Conservation (phyloP, 371 early-diverging fungal species). For the Funneliformis caledonium region DNA sequence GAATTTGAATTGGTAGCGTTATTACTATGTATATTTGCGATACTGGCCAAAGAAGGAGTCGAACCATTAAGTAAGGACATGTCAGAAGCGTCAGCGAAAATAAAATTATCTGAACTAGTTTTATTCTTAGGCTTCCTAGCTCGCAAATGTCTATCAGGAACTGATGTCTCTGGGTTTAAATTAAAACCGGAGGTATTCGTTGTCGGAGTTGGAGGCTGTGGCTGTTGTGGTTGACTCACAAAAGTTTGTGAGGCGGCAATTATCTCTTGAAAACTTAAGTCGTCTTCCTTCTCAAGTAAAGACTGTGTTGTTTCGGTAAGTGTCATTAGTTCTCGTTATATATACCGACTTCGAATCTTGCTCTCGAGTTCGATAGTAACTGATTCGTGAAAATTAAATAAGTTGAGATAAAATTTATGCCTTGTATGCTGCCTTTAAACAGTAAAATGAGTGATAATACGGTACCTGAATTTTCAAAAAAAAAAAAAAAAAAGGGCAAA, state of each 20-base stretch:
- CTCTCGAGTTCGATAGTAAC: background rate
- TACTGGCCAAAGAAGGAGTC: conserved; percentile 24
- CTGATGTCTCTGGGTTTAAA: conserved; percentile 1
- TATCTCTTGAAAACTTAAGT: conserved; percentile 14
- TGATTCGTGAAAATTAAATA: background rate
- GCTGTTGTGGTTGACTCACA: conserved; percentile 1
- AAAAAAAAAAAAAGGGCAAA: no score
- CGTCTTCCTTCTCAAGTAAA: conserved; percentile 7
- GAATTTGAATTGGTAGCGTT: background rate
- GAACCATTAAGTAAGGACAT: conserved; percentile 25
- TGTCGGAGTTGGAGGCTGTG: background rate
- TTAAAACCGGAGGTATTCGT: background rate
- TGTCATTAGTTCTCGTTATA: conserved; percentile 17
- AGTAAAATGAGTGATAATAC: no score
- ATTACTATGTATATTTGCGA: background rate
- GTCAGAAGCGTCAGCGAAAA: background rate
- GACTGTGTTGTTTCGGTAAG: conserved; percentile 21
- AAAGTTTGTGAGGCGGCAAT: conserved; percentile 19
- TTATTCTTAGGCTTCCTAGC: background rate
- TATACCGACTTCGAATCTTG: background rate
- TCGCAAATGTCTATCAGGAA: conserved; percentile 1
- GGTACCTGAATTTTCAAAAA: no score
- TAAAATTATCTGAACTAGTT: background rate
- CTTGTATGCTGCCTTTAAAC: no score
- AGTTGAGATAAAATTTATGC: no score